Evolutionary conservation across 768 basidiomycete genomes (phyloP), one percentile per base, ranked within the genome.

Genomic region (Tricholoma hemisulphureum): DNA sequence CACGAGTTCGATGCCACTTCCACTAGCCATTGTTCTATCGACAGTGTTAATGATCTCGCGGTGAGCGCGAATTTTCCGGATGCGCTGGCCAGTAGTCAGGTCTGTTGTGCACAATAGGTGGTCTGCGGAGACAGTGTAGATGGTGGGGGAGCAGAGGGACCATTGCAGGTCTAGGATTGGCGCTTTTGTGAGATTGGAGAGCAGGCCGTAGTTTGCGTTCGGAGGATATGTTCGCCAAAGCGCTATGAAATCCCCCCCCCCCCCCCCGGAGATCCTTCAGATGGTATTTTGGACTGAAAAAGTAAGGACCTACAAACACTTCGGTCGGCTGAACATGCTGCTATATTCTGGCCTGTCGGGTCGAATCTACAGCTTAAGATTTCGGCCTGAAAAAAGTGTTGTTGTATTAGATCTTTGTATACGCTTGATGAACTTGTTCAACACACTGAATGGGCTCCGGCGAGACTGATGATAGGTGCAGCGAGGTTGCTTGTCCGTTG

Each of bases 81-180:
- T 71, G 32, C 93, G 86, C 69, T 91, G 82, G 52, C 96, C 95
- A 0, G 93, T 89, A 6, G 89, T 85, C 46, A 93, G 77, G 73
- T 96, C 91, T 2, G 87, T 88, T 41, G 89, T 80, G 57, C 74
- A 74, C 34, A 98, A 78, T 0, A 86, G 86, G 63, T 91, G 90
- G 80, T 99, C 97, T n/a, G 94, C 93, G 0, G 89, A 87, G 58
- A 92, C 91, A 56, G 89, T 88, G 75, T 91, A 93, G 45, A 96
- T 75, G 29, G 80, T 75, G 9, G 88, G 82, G 1, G 86, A 85
- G 71, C 74, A 81, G 50, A 95, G 80, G 0, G 90, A 91, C 91
- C 91, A 98, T 59, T 93, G 93, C 1, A 96, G 82, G 77, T 98
- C 95, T 51, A 93, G 84, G 45, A 98, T 89, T 56, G 95, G 89